Conservation (phyloP, 2,329 filamentous ascomycete genomes). For the Trichoderma sp. region DNA sequence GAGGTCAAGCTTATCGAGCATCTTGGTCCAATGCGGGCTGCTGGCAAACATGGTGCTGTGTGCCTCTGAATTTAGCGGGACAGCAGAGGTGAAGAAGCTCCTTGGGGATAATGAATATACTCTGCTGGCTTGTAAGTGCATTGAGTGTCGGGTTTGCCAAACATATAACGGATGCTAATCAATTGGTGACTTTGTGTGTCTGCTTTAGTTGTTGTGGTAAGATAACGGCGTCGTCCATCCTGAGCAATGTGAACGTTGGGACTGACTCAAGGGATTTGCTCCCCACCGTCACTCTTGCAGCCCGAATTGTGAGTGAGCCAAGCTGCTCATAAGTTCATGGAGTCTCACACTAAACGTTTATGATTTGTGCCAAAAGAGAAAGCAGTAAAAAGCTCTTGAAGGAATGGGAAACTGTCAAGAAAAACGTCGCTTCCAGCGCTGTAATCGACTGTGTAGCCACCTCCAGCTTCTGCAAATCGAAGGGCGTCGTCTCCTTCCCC, state of each 20-base stretch:
- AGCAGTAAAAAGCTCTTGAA: constrained; percentile 29
- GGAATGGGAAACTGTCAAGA: constrained; percentile 31
- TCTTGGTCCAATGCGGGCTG: constrained; percentile 18
- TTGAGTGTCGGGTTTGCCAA: accelerated
- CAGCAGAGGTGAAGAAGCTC: constrained; percentile 24
- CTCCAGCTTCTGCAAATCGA: constrained; percentile 46
- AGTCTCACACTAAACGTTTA: background rate
- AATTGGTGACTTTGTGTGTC: background rate
- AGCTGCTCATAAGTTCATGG: background rate
- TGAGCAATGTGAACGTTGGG: background rate
- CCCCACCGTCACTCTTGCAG: constrained; percentile 4
- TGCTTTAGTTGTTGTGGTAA: constrained; percentile 30
- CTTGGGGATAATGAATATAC: constrained; percentile 33
- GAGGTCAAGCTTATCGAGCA: background rate
- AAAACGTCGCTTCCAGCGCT: constrained; percentile 32
- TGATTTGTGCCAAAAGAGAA: constrained; percentile 14
- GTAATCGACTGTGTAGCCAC: constrained; percentile 48
- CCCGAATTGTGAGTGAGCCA: constrained; percentile 28
- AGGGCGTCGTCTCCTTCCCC: constrained; percentile 51
- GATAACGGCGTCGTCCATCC: background rate
- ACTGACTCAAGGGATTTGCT: background rate
- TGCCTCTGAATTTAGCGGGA: constrained; percentile 27
- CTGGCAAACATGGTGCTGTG: constrained; percentile 4
- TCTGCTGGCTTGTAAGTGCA: constrained; percentile 42
- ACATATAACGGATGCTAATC: background rate